phyloP scores from a whole-genome alignment of 441 rosid species.

The Pelargonium citronellum region DNA sequence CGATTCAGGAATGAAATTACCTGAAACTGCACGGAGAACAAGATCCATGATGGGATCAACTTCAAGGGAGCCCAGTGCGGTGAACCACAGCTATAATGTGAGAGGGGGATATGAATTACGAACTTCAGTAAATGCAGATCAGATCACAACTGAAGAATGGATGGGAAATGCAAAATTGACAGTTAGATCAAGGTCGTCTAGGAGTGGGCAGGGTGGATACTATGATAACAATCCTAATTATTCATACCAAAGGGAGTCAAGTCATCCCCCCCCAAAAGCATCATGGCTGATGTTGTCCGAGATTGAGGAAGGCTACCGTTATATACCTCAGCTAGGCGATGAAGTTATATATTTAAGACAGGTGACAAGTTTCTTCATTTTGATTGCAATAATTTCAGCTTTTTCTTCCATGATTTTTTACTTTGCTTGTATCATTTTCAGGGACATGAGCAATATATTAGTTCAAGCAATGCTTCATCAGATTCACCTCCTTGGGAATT shows the following conservation, averaged over 20 bases:
- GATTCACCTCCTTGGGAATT: constrained; percentile 47
- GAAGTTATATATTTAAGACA: constrained; percentile 68
- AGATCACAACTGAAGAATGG: constrained; percentile 43
- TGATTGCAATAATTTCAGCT: constrained; percentile 5
- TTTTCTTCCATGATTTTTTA: constrained; percentile 20
- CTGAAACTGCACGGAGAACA: constrained; percentile 44
- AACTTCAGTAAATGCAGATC: constrained; percentile 35
- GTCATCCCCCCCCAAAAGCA: constrained; percentile 33
- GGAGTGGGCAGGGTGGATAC: constrained; percentile 24
- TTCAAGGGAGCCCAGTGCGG: constrained; percentile 35
- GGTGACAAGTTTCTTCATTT: constrained; percentile 27
- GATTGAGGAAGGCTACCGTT: constrained; percentile 61
- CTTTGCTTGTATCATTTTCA: constrained; percentile 32
- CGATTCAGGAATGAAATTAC: constrained; percentile 29
- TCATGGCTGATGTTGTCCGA: constrained; percentile 69
- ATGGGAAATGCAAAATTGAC: constrained; percentile 37
- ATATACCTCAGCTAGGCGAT: constrained; percentile 71
- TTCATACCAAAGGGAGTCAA: constrained; percentile 30
- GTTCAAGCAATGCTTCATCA: constrained; percentile 22
- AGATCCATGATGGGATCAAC: constrained; percentile 58
- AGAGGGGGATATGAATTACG: constrained; percentile 41
- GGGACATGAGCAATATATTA: constrained; percentile 62
- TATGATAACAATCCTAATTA: constrained; percentile 25
- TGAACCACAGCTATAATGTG: constrained; percentile 27
- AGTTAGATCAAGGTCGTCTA: constrained; percentile 40